Base-by-base conservation (phyloP, 139 green algal genomes). In the Picochlorum sp. region DNA sequence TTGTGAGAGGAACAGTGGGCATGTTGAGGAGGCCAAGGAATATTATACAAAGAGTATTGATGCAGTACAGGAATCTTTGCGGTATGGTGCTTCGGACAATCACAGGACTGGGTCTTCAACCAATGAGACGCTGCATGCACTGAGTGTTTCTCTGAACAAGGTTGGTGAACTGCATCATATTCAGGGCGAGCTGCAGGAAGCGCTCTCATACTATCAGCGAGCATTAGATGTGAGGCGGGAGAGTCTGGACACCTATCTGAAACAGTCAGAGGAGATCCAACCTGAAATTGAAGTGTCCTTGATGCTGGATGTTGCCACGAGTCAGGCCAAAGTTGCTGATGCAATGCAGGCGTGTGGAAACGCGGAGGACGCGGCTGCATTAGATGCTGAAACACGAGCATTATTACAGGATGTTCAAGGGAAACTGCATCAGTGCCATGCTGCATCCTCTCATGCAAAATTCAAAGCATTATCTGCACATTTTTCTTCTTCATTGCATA, bases 61-160 rank as follows among this genome's bases (percentile, higher is more conserved):
- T 15, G 58, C 58, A 54, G 30, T 64, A 60, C 9, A 47, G 37
- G 34, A 41, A 1, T 41, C 34, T 2, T 41, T 41, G 11, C 47
- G 5, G 47, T 13, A 20, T 52, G 13, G 26, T 13, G 41, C 23
- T 21, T 9, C 7, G 24, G 30, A 62, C 41, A 56, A 66, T 51
- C 61, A 20, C 62, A 68, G 44, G 51, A 71, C 1, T 41, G 34
- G 34, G 8, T 9, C 34, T 54, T 5, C 47, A 30, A 59, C 6
- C 5, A 59, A 59, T 21, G 51, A 59, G 9, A 18, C 23, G 11
- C 18, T 34, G 51, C 51, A 59, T 30, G 18, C 51, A 30, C 51
- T 34, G 4, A 59, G 56, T 6, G 49, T 77, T 32, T 59, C 71
- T 3, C 32, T 73, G 21, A 77, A 73, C 64, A 77, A 77, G 32